A percentile compares a stretch with the other conserved stretches of the same genome.
phyloP scores from a whole-genome alignment of 805 yeast genomes.

The Saturnispora gosingensis region DNA sequence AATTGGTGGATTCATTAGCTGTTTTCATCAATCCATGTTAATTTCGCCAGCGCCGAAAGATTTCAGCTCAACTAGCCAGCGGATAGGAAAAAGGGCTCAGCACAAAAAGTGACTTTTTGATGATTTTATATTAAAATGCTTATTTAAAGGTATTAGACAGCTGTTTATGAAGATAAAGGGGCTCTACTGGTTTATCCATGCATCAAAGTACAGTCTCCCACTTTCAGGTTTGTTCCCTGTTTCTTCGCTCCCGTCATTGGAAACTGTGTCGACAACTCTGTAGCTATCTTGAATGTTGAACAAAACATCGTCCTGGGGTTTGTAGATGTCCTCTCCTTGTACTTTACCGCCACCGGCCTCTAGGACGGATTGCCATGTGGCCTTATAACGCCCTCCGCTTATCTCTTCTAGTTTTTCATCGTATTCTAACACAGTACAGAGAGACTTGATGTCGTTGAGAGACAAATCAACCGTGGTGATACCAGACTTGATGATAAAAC shows the following conservation, averaged over 20 bases:
- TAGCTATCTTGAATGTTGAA: slow-evolving; percentile 27
- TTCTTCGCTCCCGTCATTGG: slow-evolving; percentile 1
- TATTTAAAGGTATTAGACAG: background rate
- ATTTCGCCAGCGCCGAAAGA: background rate
- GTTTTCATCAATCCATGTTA: background rate
- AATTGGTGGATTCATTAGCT: slow-evolving; percentile 5
- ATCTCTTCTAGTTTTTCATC: slow-evolving; percentile 77
- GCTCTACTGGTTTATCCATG: background rate
- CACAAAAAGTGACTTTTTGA: background rate
- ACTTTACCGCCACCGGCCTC: slow-evolving; percentile 49
- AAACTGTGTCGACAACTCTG: slow-evolving; percentile 20
- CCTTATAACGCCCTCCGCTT: slow-evolving; percentile 56
- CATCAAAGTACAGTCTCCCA: background rate
- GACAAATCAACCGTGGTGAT: slow-evolving; percentile 78
- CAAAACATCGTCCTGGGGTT: slow-evolving; percentile 22
- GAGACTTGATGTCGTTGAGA: slow-evolving; percentile 60
- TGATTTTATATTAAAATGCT: background rate
- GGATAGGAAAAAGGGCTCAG: background rate
- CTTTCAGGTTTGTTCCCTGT: background rate
- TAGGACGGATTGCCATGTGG: slow-evolving; percentile 74
- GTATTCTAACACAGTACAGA: slow-evolving; percentile 79
- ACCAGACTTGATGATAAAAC: slow-evolving; percentile 60
- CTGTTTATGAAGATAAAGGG: background rate
- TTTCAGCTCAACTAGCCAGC: background rate
- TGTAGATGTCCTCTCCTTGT: slow-evolving; percentile 23